Evolutionary conservation across 306 rosid species (phyloP).

Genomic region (Amphicarpaea edgeworthii): DNA sequence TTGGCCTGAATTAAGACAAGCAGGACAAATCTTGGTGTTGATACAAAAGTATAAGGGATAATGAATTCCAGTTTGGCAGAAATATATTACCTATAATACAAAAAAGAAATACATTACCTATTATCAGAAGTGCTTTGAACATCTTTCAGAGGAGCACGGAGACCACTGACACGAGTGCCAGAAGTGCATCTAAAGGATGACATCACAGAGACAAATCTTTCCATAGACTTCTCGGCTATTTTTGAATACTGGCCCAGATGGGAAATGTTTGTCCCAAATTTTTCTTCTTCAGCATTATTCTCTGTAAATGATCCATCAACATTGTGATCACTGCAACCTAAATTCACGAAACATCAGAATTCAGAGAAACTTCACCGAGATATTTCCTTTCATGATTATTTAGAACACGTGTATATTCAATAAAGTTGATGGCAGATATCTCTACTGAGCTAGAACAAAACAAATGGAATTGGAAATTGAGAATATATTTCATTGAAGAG

Average conservation of each 20-base stretch:
- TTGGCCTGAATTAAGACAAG: conserved; percentile 53
- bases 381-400: too few species aligned
- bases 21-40: conserved; percentile 12
- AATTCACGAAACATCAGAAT: conserved; percentile 30
- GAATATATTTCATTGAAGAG: too few species aligned
- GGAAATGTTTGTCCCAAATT: conserved; percentile 82
- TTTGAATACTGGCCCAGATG: conserved; percentile 75
- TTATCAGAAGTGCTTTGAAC: conserved; percentile 57
- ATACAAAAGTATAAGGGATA: conserved; percentile 35
- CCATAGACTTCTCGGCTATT: conserved; percentile 86
- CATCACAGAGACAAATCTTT: conserved; percentile 75
- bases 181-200: conserved; percentile 71
- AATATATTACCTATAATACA: too few species aligned
- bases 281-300: conserved; percentile 45
- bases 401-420: too few species aligned
- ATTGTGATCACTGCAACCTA: conserved; percentile 51
- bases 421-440: too few species aligned
- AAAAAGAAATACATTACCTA: conserved; percentile 65
- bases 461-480: too few species aligned
- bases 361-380: too few species aligned
- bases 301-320: conserved; percentile 42
- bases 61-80: conserved; percentile 32
- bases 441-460: too few species aligned
- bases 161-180: conserved; percentile 95
- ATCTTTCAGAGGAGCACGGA: conserved; percentile 87